Evolutionary conservation across 2,329 filamentous ascomycete species (phyloP), one percentile per base, ranked within the genome.

Genomic region (Colletotrichum sojae): DNA sequence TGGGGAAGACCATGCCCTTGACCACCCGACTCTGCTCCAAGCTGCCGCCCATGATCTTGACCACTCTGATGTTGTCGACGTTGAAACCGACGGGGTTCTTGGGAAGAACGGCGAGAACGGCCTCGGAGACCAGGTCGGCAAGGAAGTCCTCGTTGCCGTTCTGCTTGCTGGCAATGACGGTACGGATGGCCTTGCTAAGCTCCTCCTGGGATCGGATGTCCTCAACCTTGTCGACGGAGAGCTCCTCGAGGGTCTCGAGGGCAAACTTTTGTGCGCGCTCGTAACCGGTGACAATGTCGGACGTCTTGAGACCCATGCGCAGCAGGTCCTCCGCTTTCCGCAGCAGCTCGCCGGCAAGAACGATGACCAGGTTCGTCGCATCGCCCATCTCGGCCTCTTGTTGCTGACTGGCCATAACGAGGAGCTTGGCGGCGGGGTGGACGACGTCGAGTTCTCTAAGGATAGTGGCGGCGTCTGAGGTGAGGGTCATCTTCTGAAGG

Each of bases 361-460:
- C 88, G 78, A 99, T 98, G 76, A 99, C 96, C 80, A 99, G 84
- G 83, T 99, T 99, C 67, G 96, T 99, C 64, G 94, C 96, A 83
- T 99, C 97, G 68, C 96, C 96, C 94, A 99, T 97, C 89, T 99
- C 96, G 49, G 95, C 91, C 82, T 99, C 97, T 84, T 99, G 97
- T 85, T 99, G 96, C 83, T 99, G 96, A 81, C 93, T 95, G 71
- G 96, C 95, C 97, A 99, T 99, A 76, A 99, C 96, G 62, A 99
- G 86, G 73, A 99, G 88, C 85, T 99, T 99, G 59, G 96, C 97
- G 67, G 96, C 96, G 71, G 97, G 96, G 85, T 99, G 96, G 65
- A 99, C 95, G 72, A 99, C 96, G 78, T 99, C 96, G 81, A 99
- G 90, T 85, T 99, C 97, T 78, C 94, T 92, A 75, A 99, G 89